Percentiles rank a stretch among this genome's conserved stretches.
These are phyloP conservation scores for Leptographium procerum DNA, from an alignment of 2,329 filamentous ascomycete genomes.

Conservation along the genomic window DNA sequence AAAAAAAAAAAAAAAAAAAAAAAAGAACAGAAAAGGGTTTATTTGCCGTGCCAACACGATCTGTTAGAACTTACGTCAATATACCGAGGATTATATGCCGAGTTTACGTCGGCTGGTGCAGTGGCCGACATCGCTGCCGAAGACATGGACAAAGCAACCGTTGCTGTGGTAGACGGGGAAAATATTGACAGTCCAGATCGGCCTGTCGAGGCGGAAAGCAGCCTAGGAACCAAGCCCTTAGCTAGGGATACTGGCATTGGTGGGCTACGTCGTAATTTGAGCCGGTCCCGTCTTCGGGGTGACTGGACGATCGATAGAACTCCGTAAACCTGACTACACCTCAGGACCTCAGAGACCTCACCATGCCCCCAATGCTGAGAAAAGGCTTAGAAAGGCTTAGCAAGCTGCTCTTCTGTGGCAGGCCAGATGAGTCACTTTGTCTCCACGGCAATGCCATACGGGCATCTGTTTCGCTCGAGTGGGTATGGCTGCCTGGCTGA, in stretches of 20 bases:
- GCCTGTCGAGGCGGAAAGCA: not conserved
- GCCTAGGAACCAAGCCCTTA: constrained; percentile 4
- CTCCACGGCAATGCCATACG: not conserved
- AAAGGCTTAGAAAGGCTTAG: not conserved
- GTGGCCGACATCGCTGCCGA: constrained; percentile 10
- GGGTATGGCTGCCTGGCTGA: not conserved
- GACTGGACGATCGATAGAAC: not conserved
- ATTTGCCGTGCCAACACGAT: no score
- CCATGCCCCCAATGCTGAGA: not conserved
- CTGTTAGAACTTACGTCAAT: constrained; percentile 54
- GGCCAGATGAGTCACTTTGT: not conserved
- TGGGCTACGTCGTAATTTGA: not conserved
- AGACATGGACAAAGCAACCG: constrained; percentile 9
- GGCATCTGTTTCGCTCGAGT: not conserved
- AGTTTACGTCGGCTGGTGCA: constrained; percentile 5
- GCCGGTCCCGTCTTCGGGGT: constrained; percentile 1
- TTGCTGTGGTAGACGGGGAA: not conserved
- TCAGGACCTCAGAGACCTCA: not conserved
- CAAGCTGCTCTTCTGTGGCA: not conserved
- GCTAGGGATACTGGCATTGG: constrained; percentile 8
- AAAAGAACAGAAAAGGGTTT: no score
- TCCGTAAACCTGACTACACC: not conserved
- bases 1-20: no score
- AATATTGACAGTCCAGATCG: not conserved
- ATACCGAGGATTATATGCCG: constrained; percentile 39